A percentile compares a stretch with the other conserved stretches of the same genome.
These are phyloP conservation scores for Anthoceros angustus DNA, from an alignment of 225 moss, liverwort and hornwort species.

Conservation along the genomic window DNA sequence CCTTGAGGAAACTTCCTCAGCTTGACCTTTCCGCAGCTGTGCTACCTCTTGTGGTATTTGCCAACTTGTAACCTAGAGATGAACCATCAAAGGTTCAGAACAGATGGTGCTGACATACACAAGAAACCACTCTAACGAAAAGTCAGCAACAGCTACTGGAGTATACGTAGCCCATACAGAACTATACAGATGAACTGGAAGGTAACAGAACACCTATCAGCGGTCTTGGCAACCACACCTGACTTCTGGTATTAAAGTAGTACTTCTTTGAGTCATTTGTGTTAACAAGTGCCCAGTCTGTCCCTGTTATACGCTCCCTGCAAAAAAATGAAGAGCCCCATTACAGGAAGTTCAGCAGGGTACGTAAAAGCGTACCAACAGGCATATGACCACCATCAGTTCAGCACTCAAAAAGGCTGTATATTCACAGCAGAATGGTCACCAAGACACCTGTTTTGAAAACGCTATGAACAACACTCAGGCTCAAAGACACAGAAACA, in stretches of 20 bases:
- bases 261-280: constrained; percentile 79
- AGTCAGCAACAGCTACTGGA: no score
- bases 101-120: no score
- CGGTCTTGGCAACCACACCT: constrained; percentile 24
- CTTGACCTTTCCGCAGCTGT: constrained; percentile 44
- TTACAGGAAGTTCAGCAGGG: neutral
- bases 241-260: constrained; percentile 76
- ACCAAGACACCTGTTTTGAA: neutral
- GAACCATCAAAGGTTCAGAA: no score
- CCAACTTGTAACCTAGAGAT: constrained; percentile 63
- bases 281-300: constrained; percentile 70
- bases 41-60: constrained; percentile 58
- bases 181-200: no score
- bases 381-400: neutral
- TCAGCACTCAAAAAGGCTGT: neutral
- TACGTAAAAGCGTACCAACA: neutral
- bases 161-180: no score
- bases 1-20: constrained; percentile 28
- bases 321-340: neutral
- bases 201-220: neutral
- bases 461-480: neutral
- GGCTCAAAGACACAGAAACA: constrained; percentile 1
- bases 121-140: no score
- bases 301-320: constrained; percentile 76
- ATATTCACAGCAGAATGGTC: neutral